A percentile compares a stretch with the other conserved stretches of the same genome.
Conservation (phyloP, 2,329 filamentous ascomycete genomes). For the Pseudogymnoascus sp. region DNA sequence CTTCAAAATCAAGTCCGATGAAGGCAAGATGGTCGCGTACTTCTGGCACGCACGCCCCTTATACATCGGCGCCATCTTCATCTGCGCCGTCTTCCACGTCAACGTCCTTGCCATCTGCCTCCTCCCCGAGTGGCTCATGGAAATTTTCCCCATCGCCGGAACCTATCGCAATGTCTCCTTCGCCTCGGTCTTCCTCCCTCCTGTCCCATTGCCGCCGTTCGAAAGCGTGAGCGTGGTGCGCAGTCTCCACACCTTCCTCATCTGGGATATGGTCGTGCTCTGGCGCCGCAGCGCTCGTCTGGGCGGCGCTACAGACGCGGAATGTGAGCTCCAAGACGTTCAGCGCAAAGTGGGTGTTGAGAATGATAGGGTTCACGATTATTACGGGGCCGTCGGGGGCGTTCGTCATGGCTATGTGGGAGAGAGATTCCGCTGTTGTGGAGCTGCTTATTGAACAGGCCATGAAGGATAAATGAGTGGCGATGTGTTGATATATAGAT, state of each 20-base stretch:
- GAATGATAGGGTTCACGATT: background rate
- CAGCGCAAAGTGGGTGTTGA: background rate
- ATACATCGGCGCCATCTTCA: background rate
- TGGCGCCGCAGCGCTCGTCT: background rate
- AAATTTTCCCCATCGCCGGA: background rate
- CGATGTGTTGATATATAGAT: background rate
- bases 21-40: background rate
- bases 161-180: background rate
- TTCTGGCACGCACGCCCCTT: background rate
- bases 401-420: conserved; percentile 8
- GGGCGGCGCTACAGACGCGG: background rate
- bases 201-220: background rate
- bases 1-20: background rate
- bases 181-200: background rate
- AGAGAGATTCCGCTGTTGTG: background rate
- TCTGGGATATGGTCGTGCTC: background rate
- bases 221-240: background rate
- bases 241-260: background rate
- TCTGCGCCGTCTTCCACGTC: background rate
- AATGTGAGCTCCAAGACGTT: conserved; percentile 4
- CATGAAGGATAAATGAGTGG: conserved; percentile 3
- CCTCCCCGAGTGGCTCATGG: background rate
- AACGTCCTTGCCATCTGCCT: background rate
- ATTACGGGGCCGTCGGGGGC: background rate
- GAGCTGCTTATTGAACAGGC: conserved; percentile 3